Evolutionary conservation across 2,329 filamentous ascomycete genomes (phyloP), one percentile per base, ranked within the genome.

Genomic region (Paraphaeosphaeria minitans): DNA sequence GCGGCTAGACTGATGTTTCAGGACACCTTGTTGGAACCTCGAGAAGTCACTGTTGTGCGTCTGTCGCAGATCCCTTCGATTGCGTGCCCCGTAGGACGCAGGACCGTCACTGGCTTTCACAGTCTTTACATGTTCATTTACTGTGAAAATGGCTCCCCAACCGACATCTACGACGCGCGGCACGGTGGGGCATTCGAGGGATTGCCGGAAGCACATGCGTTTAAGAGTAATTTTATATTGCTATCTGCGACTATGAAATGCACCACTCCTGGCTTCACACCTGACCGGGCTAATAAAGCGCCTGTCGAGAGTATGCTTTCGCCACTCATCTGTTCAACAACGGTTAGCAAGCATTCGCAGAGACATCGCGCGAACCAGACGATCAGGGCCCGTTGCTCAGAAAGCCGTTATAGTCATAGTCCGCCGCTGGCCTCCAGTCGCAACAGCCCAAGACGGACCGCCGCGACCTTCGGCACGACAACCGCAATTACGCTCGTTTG

Each of bases 381-480:
- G 42, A 39, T 52, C 22, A 56, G 52, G 47, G 24, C 5, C 61
- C 61, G 55, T 52, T 58, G 78, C 78, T 86, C 85, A 89, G 87
- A 85, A 80, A 85, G 88, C 86, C 87, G 85, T 77, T 69, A 84
- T 88, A 89, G 83, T 89, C 87, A 89, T 83, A 83, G 85, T 83
- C 80, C 78, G 75, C 80, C 75, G 76, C 87, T 86, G 86, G 85
- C 84, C 80, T 75, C 77, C 74, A 70, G 75, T 67, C 73, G 71
- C 69, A 65, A 73, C 72, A 77, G 73, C 79, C 84, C 75, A 78
- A 75, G 69, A 78, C 75, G 75, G 69, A 71, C 66, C 65, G 59
- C 61, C 58, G 57, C 65, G 60, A 68, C 68, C 70, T 66, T 72
- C 60, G 61, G 72, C 75, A 69, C 75, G 62, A 85, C 86, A 84